phyloP scores from a whole-genome alignment of 179 eudicot species.

The Silene vulgaris region DNA sequence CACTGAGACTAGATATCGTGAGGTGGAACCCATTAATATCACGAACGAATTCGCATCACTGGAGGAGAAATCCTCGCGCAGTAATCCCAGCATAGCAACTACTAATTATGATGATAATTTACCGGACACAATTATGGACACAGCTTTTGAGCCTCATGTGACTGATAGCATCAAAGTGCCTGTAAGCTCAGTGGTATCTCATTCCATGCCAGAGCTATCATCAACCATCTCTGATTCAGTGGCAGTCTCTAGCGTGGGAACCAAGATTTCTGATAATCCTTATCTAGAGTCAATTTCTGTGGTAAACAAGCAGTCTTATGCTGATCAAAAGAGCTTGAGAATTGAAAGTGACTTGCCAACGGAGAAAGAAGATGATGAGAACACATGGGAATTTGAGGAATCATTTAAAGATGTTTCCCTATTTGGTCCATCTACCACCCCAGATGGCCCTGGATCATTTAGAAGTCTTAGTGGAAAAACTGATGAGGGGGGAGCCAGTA shows the following conservation, averaged over 20 bases:
- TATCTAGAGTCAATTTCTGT: constrained; percentile 19
- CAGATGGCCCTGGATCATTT: constrained; percentile 71
- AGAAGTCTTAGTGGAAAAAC: constrained; percentile 63
- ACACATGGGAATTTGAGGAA: constrained; percentile 57
- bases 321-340: constrained; percentile 40
- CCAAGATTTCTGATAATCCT: constrained; percentile 30
- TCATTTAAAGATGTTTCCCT: constrained; percentile 36
- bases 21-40: constrained; percentile 26
- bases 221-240: constrained; percentile 21
- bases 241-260: constrained; percentile 24
- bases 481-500: constrained; percentile 74
- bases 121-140: constrained; percentile 54
- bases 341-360: constrained; percentile 40
- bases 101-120: constrained; percentile 37
- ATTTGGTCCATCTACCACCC: constrained; percentile 30
- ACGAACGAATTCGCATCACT: constrained; percentile 34
- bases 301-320: constrained; percentile 33
- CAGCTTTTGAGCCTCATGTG: constrained; percentile 30
- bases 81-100: constrained; percentile 27
- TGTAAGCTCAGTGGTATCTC: constrained; percentile 23
- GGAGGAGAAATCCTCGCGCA: constrained; percentile 29
- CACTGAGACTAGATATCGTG: constrained; percentile 27
- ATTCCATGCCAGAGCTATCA: constrained; percentile 31
- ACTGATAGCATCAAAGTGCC: constrained; percentile 32
- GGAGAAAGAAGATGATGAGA: constrained; percentile 47